These are phyloP conservation scores for Exserohilum rostratum DNA, from an alignment of 2,329 filamentous ascomycete genomes.

Conservation along the genomic window DNA sequence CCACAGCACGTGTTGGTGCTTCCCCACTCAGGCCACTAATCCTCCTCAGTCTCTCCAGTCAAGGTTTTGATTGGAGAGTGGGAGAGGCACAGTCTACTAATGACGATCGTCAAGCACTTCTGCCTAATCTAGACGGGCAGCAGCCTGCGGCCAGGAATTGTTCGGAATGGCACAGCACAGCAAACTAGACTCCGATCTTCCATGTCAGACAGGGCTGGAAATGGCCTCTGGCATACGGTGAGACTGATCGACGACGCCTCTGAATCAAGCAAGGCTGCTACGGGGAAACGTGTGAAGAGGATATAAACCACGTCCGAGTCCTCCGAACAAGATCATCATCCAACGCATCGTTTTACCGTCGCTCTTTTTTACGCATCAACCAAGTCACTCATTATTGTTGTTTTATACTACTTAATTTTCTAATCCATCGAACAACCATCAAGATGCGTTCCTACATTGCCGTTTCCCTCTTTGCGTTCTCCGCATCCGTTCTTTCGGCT, in stretches of 20 bases:
- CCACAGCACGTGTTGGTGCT: conserved; percentile 1
- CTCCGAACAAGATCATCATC: not conserved
- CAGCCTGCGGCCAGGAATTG: not conserved
- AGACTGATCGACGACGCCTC: conserved; percentile 3
- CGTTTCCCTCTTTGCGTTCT: conserved; percentile 21
- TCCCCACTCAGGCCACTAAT: not conserved
- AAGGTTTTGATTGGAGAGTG: not conserved
- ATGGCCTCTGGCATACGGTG: not conserved
- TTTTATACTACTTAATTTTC: not conserved
- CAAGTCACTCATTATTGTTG: conserved; percentile 2
- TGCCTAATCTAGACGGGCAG: not conserved
- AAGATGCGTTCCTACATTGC: conserved; percentile 22
- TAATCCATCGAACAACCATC: conserved; percentile 1
- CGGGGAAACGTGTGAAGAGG: not conserved
- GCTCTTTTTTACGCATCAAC: conserved; percentile 1
- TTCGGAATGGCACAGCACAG: not conserved
- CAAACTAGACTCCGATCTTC: not conserved
- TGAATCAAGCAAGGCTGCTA: not conserved
- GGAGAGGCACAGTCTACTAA: not conserved
- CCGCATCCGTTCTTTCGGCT: conserved; percentile 23
- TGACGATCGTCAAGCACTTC: conserved; percentile 5
- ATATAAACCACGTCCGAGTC: conserved; percentile 7
- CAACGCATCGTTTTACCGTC: conserved; percentile 6
- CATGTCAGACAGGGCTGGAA: not conserved
- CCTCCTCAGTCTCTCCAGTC: not conserved